Evolutionary conservation across 2,329 filamentous ascomycete species (phyloP), one percentile per base, ranked within the genome.

Genomic region (Drechslerella stenobrocha): DNA sequence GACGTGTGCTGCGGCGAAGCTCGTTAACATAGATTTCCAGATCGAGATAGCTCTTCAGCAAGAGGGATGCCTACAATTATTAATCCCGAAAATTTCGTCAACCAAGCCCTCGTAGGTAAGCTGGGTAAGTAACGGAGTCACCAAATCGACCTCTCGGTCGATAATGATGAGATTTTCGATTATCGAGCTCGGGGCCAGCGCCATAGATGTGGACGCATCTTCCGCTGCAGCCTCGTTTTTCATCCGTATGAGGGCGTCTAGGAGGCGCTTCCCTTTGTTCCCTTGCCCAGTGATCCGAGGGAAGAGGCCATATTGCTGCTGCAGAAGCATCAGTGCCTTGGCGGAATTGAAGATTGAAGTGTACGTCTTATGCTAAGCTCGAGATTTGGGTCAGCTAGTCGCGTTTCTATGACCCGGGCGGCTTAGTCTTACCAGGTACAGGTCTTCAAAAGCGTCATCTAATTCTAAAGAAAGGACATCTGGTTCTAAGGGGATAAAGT

Each of bases 81-180:
- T 84, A 69, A 98, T 95, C 28, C 88, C 87, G 74, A 95, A 95
- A 13, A 93, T 82, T 75, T 98, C 93, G 74, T 98, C 95, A 55
- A 98, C 87, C 23, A 98, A 80, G 2, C 93, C 93, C 77, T 98
- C 92, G 74, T 98, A 98, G 1, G 93, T 98, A 69, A 98, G 80
- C 75, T 98, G 93, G 0, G 92, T 97, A 55, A 98, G 85, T 13
- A 98, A 81, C 0, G 88, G 87, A 0, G 93, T 96, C 13, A 92
- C 89, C 73, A 93, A 90, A 76, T 98, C 93, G 57, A 96, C 87
- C 75, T 96, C 91, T 50, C 93, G 88, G 76, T 98, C 93, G 57
- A 98, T 90, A 67, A 98, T 88, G 73, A 98, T 91, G 65, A 96
- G 80, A 74, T 87, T 95, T 76, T 98, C 93, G 47, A 90, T 88